Evolutionary conservation across 805 yeast genomes (phyloP).

Genomic region (Tetrapisispora fleetii): DNA sequence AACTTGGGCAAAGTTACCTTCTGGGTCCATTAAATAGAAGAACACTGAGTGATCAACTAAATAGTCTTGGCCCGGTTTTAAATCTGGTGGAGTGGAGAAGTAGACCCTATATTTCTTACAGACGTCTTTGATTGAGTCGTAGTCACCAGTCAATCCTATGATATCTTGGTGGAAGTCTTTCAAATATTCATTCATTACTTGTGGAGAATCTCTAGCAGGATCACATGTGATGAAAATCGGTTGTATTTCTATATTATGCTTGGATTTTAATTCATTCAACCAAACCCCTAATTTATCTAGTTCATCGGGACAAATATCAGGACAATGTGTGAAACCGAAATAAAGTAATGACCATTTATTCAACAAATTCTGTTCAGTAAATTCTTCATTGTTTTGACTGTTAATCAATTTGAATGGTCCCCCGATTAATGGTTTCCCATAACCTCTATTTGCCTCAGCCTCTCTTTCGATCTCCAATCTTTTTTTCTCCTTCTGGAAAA

Average conservation of each 20-base stretch:
- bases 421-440: slow-evolving; percentile 89
- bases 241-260: slow-evolving; percentile 48
- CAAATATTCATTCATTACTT: slow-evolving; percentile 70
- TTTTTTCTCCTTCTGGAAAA: slow-evolving; percentile 68
- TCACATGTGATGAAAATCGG: slow-evolving; percentile 94
- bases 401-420: slow-evolving; percentile 78
- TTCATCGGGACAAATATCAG: slow-evolving; percentile 98
- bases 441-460: slow-evolving; percentile 76
- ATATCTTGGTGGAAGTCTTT: slow-evolving; percentile 84
- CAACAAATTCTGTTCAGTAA: slow-evolving; percentile 66
- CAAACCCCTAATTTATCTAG: slow-evolving; percentile 76
- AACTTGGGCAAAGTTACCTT: slow-evolving; percentile 90
- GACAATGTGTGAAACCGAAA: slow-evolving; percentile 96
- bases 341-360: slow-evolving; percentile 81
- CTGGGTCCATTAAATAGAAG: slow-evolving; percentile 97
- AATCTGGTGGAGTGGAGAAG: slow-evolving; percentile 92
- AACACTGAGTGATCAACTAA: slow-evolving; percentile 95
- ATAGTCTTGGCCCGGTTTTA: slow-evolving; percentile 93
- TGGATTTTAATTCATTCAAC: slow-evolving; percentile 52
- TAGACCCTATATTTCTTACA: slow-evolving; percentile 91
- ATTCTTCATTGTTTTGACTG: slow-evolving; percentile 48
- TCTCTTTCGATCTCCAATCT: slow-evolving; percentile 63
- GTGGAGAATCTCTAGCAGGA: slow-evolving; percentile 90
- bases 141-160: slow-evolving; percentile 85
- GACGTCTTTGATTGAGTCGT: slow-evolving; percentile 69